Base-by-base conservation (phyloP, 129 eudicot genomes). In the Artemisia annua region DNA sequence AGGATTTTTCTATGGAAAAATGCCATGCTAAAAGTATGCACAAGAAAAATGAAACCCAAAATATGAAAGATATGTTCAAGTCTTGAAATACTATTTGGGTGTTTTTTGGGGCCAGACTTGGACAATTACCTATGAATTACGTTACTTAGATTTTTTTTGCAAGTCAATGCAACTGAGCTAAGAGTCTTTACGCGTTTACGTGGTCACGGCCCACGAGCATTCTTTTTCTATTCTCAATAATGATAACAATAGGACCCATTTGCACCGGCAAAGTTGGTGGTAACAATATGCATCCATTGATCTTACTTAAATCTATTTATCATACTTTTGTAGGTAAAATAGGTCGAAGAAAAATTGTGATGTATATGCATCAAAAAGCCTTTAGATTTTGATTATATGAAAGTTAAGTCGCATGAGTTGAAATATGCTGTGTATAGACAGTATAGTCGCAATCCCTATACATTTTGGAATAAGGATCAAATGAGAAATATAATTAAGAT, bases 171-270 rank as follows among this genome's bases (percentile, higher is more conserved):
- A 63, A 35, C 17, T 74, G 15, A 44, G 69, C 43, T 69, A 0
- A 58, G 39, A 62, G 79, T 75, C 67, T 66, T 58, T 60, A 11
- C 73, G 79, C 59, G 79, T 75, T 75, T 44, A 46, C 19, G 74
- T 66, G 12, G 60, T 75, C 48, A 55, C 15, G 67, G 48, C 60
- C 69, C 68, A 48, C 60, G 18, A 68, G 8, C 46, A 28, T 43
- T 67, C 0, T 15, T 63, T 75, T 75, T 46, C 56, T 35, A 15
- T 11, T 48, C 12, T 22, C n/a, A 35, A 13, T 39, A 6, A 7
- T 35, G 1, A n/a, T 32, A 39, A 7, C 46, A 8, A 39, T 5
- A 35, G 18, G 75, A 11, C 54, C 50, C 49, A 16, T 53, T 70
- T 67, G 49, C 39, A 48, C 35, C 43, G 46, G 22, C 28, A 11